Evolutionary conservation across 1,139 yeast species (phyloP).

Genomic region (Diutina scorzettiae): DNA sequence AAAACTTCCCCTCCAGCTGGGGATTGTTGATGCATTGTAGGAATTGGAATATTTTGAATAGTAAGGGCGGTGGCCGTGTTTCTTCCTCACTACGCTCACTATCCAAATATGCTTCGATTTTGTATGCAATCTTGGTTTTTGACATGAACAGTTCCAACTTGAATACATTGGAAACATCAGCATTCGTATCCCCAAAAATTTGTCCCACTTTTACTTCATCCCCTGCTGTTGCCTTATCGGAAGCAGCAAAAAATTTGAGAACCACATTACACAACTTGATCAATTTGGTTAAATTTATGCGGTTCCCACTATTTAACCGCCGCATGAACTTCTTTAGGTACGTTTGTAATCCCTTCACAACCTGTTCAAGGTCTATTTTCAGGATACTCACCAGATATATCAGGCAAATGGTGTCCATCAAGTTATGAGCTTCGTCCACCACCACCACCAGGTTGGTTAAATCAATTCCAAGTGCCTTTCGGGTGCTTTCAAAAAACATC

Average conservation of each 20-base stretch:
- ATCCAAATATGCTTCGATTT: conserved; percentile 64
- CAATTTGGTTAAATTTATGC: conserved; percentile 57
- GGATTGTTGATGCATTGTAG: conserved; percentile 61
- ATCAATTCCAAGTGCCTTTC: conserved; percentile 48
- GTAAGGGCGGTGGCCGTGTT: conserved; percentile 35
- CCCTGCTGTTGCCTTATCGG: conserved; percentile 32
- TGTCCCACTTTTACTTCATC: conserved; percentile 37
- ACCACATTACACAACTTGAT: conserved; percentile 45
- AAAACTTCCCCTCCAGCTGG: conserved; percentile 68
- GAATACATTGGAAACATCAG: conserved; percentile 61
- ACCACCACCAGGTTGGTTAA: conserved; percentile 57
- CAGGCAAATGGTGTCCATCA: conserved; percentile 64
- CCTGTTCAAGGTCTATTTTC: conserved; percentile 30
- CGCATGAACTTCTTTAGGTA: conserved; percentile 52
- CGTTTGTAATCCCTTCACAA: conserved; percentile 33
- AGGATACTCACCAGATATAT: conserved; percentile 56
- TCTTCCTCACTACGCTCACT: conserved; percentile 11
- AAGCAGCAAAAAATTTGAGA: background rate
- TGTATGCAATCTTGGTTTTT: conserved; percentile 69
- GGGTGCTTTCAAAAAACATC: conserved; percentile 50
- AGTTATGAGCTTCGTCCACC: conserved; percentile 89
- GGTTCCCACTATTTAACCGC: conserved; percentile 61
- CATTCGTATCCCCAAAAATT: conserved; percentile 45
- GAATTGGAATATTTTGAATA: conserved; percentile 58
- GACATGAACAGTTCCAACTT: conserved; percentile 53